Evolutionary conservation across 2,329 filamentous ascomycete genomes (phyloP), one percentile per base, ranked within the genome.

Genomic region (Aureobasidium sp.): DNA sequence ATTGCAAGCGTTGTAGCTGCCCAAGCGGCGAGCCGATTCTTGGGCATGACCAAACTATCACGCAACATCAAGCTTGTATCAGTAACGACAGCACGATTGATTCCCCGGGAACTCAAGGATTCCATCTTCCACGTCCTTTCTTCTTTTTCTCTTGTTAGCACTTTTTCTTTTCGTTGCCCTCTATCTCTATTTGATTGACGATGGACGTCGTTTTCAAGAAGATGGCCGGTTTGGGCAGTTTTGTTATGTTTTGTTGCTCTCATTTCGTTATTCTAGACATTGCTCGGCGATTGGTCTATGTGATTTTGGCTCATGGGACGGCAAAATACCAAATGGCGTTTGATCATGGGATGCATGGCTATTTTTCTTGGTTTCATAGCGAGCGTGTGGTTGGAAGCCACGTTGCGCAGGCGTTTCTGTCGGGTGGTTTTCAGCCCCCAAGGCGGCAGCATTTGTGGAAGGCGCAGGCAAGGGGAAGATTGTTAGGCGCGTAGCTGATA

Each of bases 71-170:
- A 48, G 39, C 41, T 48, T 59, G 55, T 48, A 59, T 59, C 55
- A 51, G 45, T 60, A 60, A 60, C 57, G 57, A 60, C 57, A 36
- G 44, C 45, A 60, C 41, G 57, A 60, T 60, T 60, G 34, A 60
- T 60, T 60, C 57, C 56, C 56, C 57, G 31, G 25, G 44, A 36
- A 62, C 53, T 59, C 31, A 60, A 62, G 47, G 61, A 39, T 59
- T 27, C 41, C 44, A 31, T 31, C 34, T 39, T 39, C 55, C 34
- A 29, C 20, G 34, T 29, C 29, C 34, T 20, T 58, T 48, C 15
- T n/a, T 48, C 44, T 17, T 44, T 22, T 52, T 53, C 36, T 53
- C 31, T 48, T 48, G 15, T 48, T 55, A 44, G 9, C 9, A 14
- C 41, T 31, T 55, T 12, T 25, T 17, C 20, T 61, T 47, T 27